These are phyloP conservation scores for Leptographium wingfieldii DNA, from an alignment of 2,329 filamentous ascomycete species.

Conservation along the genomic window DNA sequence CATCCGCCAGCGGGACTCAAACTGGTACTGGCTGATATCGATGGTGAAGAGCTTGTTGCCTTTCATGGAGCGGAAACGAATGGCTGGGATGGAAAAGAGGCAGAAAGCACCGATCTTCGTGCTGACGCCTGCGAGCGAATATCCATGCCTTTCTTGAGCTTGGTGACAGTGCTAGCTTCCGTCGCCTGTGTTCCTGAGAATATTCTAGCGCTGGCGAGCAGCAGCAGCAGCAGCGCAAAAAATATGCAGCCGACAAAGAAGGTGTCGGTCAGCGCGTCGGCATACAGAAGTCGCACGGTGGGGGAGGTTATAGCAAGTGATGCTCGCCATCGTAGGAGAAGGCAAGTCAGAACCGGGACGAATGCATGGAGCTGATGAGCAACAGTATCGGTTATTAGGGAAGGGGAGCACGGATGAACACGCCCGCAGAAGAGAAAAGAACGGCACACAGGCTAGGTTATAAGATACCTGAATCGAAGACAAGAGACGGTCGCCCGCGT, in stretches of 20 bases:
- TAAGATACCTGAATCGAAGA: too few species aligned
- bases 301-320: constrained; percentile 13
- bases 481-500: too few species aligned
- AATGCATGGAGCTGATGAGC: too few species aligned
- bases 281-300: constrained; percentile 22
- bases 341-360: too few species aligned
- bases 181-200: constrained; percentile 23
- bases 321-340: neutral
- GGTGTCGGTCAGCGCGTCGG: constrained; percentile 22
- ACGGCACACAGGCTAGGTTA: too few species aligned
- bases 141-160: constrained; percentile 22
- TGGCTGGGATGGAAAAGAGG: constrained; percentile 30
- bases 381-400: too few species aligned
- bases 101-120: constrained; percentile 32
- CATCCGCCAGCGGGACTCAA: constrained; percentile 21
- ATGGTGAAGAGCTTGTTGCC: constrained; percentile 21
- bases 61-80: constrained; percentile 25
- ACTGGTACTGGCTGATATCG: constrained; percentile 12
- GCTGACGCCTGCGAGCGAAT: constrained; percentile 26
- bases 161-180: constrained; percentile 17
- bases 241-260: constrained; percentile 29
- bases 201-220: constrained; percentile 26
- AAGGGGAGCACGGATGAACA: too few species aligned
- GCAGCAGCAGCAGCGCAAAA: constrained; percentile 24
- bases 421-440: too few species aligned